A percentile compares a stretch with the other conserved stretches of the same genome.
Conservation (phyloP, 352 stramenopile species). For the Phytophthora syringae region DNA sequence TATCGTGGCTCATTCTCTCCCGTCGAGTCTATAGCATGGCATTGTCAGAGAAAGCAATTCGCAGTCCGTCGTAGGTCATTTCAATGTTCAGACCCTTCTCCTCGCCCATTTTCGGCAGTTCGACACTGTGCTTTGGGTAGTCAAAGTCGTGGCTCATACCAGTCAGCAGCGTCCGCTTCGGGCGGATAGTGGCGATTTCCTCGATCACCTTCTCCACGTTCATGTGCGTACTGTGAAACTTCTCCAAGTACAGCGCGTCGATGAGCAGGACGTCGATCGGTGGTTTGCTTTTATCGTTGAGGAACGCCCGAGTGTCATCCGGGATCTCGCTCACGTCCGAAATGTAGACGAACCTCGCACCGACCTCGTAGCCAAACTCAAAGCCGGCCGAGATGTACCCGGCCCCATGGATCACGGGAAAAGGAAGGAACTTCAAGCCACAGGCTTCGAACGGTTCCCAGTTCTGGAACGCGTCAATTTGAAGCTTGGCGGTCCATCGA, state of each 20-base stretch:
- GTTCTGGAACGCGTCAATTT: constrained; percentile 62
- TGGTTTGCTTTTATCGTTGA: constrained; percentile 60
- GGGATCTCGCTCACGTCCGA: constrained; percentile 87
- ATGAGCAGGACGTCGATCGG: constrained; percentile 86
- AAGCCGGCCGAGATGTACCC: constrained; percentile 85
- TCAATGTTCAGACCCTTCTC: constrained; percentile 72
- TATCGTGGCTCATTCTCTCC: not conserved
- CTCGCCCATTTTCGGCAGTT: constrained; percentile 51
- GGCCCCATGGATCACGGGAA: constrained; percentile 83
- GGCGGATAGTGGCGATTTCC: constrained; percentile 67
- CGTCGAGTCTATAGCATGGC: constrained; percentile 5
- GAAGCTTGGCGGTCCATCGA: constrained; percentile 84
- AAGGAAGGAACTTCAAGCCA: constrained; percentile 59
- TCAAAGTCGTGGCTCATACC: constrained; percentile 90
- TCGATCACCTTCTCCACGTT: constrained; percentile 74
- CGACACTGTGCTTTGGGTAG: constrained; percentile 58
- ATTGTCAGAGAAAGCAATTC: constrained; percentile 50
- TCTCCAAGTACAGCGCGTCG: constrained; percentile 79
- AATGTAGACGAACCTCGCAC: constrained; percentile 85
- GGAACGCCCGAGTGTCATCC: constrained; percentile 54
- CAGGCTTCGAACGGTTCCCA: constrained; percentile 59
- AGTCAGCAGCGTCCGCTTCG: constrained; percentile 78
- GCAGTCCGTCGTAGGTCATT: constrained; percentile 86
- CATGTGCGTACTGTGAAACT: constrained; percentile 88
- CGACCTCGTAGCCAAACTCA: constrained; percentile 77